Conservation (phyloP, 2,329 filamentous ascomycete species). For the Lasiodiplodia sp. region DNA sequence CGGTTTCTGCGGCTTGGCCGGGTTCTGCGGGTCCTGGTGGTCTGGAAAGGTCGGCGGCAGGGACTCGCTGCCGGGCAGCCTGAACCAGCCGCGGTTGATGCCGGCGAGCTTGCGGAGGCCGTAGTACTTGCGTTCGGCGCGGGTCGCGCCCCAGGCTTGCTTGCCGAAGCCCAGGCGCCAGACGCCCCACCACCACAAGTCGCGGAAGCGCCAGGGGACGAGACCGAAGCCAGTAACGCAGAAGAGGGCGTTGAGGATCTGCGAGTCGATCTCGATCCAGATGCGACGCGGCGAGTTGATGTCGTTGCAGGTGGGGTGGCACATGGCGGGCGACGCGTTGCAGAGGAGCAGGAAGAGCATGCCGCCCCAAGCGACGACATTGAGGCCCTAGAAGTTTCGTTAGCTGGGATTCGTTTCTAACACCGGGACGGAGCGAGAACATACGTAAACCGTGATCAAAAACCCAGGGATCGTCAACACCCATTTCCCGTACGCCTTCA, state of each 20-base stretch:
- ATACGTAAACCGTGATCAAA: conserved; percentile 72
- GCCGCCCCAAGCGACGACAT: conserved; percentile 86
- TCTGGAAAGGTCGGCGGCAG: conserved; percentile 45
- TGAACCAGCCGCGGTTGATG: conserved; percentile 78
- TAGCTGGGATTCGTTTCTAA: not conserved
- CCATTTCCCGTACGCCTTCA: conserved; percentile 74
- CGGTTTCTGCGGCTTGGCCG: not conserved
- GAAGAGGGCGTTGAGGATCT: conserved; percentile 84
- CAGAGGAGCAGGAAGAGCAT: conserved; percentile 88
- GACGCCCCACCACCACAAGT: conserved; percentile 75
- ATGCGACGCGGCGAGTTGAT: conserved; percentile 78
- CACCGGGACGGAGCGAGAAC: not conserved
- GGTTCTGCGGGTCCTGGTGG: conserved; percentile 3
- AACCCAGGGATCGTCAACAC: conserved; percentile 78
- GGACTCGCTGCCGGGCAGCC: conserved; percentile 70
- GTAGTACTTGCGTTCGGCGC: conserved; percentile 50
- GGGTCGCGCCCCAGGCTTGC: conserved; percentile 40
- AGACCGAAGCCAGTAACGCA: conserved; percentile 87
- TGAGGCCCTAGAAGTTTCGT: conserved; percentile 60
- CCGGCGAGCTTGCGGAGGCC: conserved; percentile 74
- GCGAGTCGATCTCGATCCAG: conserved; percentile 86
- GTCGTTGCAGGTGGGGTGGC: conserved; percentile 72
- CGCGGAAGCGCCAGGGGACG: conserved; percentile 83
- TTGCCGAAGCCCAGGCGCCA: conserved; percentile 61
- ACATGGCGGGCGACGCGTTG: conserved; percentile 77